Evolutionary conservation across 805 yeast species (phyloP), one percentile per base, ranked within the genome.

Genomic region (Saturnispora kantuleensis): DNA sequence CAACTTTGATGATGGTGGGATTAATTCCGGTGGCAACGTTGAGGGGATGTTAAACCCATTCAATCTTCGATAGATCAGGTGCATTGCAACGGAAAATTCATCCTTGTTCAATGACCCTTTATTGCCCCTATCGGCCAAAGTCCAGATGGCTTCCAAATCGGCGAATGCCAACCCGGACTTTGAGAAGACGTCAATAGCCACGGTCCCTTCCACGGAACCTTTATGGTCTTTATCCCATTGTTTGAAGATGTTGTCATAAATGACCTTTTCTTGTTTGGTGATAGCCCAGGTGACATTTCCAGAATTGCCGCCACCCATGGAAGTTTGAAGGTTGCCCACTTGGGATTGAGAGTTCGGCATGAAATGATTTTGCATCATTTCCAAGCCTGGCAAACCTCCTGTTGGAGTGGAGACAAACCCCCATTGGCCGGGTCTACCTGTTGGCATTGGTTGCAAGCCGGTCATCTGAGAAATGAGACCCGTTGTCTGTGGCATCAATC

Each of bases 11-110:
- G 95, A 83, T 2, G 95, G 94, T 7, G 98, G 97, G 29, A 88
- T 68, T 51, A 90, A 73, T 57, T 88, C 95, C 2, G 94, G 87
- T 3, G 97, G 97, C 43, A 90, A 71, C 44, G 79, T 69, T 39
- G 70, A 59, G 18, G 98, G 98, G 41, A 93, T 65, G n/a, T 83
- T 86, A 51, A 76, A 78, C 2, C 97, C 97, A 57, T 88, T 89
- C 58, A 90, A 68, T 50, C 90, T 76, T 61, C 96, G 77, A 65
- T 93, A 90, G 37, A 90, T 90, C 47, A 90, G 70, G 70, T 94
- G 97, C 97, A 90, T 93, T 30, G 97, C 97, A 31, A 93, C 88
- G 0, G 96, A 83, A 67, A 90, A 93, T 62, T 87, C 95, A 60
- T 90, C 96, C 56, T 77, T 79, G 60, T 85, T 84, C 52, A 90